A percentile compares a stretch with the other conserved stretches of the same genome.
Conservation (phyloP, 148 eudicot genomes). For the Nepenthes mirabilis region DNA sequence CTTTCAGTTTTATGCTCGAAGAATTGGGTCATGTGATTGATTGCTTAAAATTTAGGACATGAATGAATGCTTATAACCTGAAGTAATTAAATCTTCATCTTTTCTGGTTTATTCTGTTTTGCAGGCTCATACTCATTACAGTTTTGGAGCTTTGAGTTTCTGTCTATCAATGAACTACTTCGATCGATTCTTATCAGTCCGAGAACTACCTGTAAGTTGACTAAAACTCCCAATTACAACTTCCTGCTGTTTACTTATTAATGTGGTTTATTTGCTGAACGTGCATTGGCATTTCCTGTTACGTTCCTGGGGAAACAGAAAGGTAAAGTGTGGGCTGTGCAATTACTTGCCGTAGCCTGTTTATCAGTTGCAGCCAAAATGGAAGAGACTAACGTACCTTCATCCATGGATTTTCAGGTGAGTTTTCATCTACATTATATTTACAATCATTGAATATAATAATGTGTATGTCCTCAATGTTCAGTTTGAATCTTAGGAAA, state of each 20-base stretch:
- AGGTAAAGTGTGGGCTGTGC: constrained; percentile 60
- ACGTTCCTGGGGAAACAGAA: constrained; percentile 17
- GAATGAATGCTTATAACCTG: not conserved
- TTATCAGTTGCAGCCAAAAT: constrained; percentile 77
- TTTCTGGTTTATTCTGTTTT: constrained; percentile 4
- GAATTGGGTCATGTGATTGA: not conserved
- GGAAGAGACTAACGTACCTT: constrained; percentile 53
- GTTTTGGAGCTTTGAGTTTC: constrained; percentile 48
- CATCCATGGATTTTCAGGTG: constrained; percentile 55
- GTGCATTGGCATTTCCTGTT: not conserved
- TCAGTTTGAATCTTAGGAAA: not conserved
- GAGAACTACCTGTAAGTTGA: constrained; percentile 56
- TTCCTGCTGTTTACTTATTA: not conserved
- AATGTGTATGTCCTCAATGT: not conserved
- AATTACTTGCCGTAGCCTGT: constrained; percentile 78
- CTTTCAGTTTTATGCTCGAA: not conserved
- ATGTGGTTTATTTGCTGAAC: constrained; percentile 2
- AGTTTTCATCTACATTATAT: not conserved
- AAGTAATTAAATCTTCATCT: not conserved
- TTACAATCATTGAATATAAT: not conserved
- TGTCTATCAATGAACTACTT: constrained; percentile 63
- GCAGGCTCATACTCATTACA: constrained; percentile 66
- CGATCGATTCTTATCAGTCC: constrained; percentile 61
- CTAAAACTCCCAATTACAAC: not conserved
- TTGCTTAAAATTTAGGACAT: not conserved